Evolutionary conservation across 2,329 filamentous ascomycete genomes (phyloP), one percentile per base, ranked within the genome.

Genomic region (Botrytis deweyae): DNA sequence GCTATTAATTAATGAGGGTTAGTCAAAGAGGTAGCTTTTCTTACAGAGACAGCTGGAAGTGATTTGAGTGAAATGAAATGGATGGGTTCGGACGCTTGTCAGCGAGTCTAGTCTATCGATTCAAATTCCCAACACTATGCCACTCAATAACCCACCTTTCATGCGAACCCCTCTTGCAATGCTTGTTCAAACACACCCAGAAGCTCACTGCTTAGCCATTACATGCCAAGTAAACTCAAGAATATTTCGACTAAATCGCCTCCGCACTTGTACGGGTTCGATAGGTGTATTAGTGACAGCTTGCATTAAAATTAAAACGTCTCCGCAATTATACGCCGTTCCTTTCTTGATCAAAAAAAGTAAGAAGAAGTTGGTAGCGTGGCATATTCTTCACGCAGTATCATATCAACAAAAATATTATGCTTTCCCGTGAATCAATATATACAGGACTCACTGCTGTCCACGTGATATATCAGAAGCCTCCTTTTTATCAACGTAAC

Each of bases 1-100:
- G 49, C 12, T n/a, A n/a, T n/a, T 5, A 10, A n/a, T 55, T 4
- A 3, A n/a, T n/a, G 0, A 16, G 25, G 10, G 0, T 16, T 16
- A 55, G 25, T n/a, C 6, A 16, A n/a, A 55, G 5, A 4, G 12
- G 5, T 2, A 55, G 1, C 25, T 55, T n/a, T 1, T 5, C 46
- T 3, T 16, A n/a, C 0, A 7, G 16, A n/a, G 10, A 55, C 6
- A 55, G 25, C 6, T 16, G 49, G 25, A 14, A 12, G 25, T 55
- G 12, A n/a, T n/a, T 7, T n/a, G 25, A 55, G 25, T n/a, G 49
- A n/a, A 55, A 55, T 16, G 22, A 16, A 55, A 1, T 6, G 49
- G 12, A 22, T 55, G 49, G 16, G 25, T n/a, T 3, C n/a, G 49
- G 25, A 55, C 4, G 25, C 12, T n/a, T 55, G 12, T n/a, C 25